Percentiles rank a stretch among this genome's conserved stretches.
Evolutionary conservation across 345 rosid species (phyloP).

Genomic region (Noccaea bulbosa): DNA sequence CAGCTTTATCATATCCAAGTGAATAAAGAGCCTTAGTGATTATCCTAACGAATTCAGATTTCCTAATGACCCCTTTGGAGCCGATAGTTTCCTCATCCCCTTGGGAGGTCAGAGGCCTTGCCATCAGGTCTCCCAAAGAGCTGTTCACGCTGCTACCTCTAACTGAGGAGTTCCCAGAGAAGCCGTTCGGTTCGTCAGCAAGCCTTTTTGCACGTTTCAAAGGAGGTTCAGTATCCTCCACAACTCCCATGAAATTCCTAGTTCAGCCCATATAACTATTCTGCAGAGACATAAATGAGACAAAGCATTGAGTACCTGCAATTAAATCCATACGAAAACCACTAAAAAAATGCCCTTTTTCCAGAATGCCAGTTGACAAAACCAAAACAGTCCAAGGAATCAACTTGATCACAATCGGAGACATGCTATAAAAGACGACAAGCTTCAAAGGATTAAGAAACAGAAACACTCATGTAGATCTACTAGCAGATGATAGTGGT

Average conservation of each 20-base stretch:
- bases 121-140: conserved; percentile 69
- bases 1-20: conserved; percentile 66
- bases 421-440: not conserved
- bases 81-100: conserved; percentile 61
- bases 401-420: conserved; percentile 22
- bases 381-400: conserved; percentile 12
- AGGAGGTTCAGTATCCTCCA: conserved; percentile 74
- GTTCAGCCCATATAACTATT: conserved; percentile 60
- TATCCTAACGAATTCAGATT: conserved; percentile 60
- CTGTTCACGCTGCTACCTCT: conserved; percentile 45
- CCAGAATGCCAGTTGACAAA: conserved; percentile 3
- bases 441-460: not conserved
- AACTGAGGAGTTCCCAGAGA: conserved; percentile 46
- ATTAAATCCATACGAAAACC: conserved; percentile 14
- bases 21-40: conserved; percentile 70
- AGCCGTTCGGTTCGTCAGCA: conserved; percentile 49
- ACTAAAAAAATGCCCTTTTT: not conserved
- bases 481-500: conserved; percentile 11
- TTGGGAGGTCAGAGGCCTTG: conserved; percentile 70
- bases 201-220: conserved; percentile 59
- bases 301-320: conserved; percentile 14
- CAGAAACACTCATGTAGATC: conserved; percentile 21
- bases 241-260: conserved; percentile 72
- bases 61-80: conserved; percentile 63
- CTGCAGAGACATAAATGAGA: conserved; percentile 27